A percentile compares a stretch with the other conserved stretches of the same genome.
These are phyloP conservation scores for Coemansia sp. DNA, from an alignment of 192 early-diverging fungal species.

Conservation along the genomic window DNA sequence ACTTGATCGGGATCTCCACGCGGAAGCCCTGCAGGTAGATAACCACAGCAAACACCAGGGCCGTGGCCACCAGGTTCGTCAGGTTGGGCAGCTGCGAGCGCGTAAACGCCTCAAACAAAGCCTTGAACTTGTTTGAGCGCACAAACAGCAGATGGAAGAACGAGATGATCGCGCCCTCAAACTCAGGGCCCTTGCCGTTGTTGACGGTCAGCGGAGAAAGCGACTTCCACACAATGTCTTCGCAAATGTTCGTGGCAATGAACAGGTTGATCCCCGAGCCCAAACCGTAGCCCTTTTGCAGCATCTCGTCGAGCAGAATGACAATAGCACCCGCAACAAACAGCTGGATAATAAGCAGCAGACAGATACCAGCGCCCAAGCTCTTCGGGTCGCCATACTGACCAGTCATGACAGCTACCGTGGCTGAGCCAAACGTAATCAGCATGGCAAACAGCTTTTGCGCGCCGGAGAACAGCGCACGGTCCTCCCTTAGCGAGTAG, in stretches of 20 bases:
- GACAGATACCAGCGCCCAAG: constrained; percentile 93
- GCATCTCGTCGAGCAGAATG: constrained; percentile 96
- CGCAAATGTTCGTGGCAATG: constrained; percentile 99
- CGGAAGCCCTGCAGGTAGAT: constrained; percentile 99
- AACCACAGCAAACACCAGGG: constrained; percentile 80
- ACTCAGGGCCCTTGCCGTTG: constrained; percentile 96
- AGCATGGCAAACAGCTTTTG: constrained; percentile 99
- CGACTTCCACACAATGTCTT: constrained; percentile 99
- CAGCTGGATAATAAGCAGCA: constrained; percentile 95
- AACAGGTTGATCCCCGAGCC: constrained; percentile 99
- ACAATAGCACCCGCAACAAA: constrained; percentile 96
- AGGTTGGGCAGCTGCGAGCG: constrained; percentile 82
- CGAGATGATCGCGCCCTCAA: constrained; percentile 95
- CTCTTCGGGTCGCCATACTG: constrained; percentile 96
- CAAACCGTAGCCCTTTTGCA: constrained; percentile 99
- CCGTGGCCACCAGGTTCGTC: constrained; percentile 89
- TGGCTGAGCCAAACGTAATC: constrained; percentile 97
- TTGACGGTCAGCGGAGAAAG: constrained; percentile 97
- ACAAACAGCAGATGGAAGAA: constrained; percentile 94
- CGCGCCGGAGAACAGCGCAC: constrained; percentile 97
- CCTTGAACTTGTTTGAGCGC: constrained; percentile 94
- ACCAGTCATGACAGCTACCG: constrained; percentile 96
- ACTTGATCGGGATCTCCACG: constrained; percentile 99
- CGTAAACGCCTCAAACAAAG: constrained; percentile 96
- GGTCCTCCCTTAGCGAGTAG: constrained; percentile 97